Base-by-base conservation (phyloP, 768 basidiomycete species). In the Suillus fuscotomentosus region DNA sequence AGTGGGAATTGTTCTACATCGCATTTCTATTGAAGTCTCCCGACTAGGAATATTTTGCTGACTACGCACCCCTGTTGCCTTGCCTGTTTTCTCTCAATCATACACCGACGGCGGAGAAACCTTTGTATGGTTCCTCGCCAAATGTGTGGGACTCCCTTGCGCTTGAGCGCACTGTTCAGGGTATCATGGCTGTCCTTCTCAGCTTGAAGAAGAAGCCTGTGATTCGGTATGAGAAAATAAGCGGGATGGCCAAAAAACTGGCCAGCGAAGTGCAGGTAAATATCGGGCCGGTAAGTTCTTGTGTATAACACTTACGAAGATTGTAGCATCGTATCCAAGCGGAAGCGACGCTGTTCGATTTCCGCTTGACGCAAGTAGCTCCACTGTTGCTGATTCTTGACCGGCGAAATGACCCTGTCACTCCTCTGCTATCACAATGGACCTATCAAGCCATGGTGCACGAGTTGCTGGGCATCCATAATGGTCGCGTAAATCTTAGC, bases 371-470 rank as follows among this genome's bases (percentile, higher is more conserved):
- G 2, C 93, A 95, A 75, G 88, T 94, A 9, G 85, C 94, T 2
- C 97, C 97, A 8, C 73, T 99, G 51, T 80, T 99, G 41, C 83
- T 99, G 60, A 93, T 99, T 67, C 83, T 99, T 62, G 97, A 99
- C 78, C 86, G 97, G 66, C 83, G 97, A 67, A 98, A 97, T 76
- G 97, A 99, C 72, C 97, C 97, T 3, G 94, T 99, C 6, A 99
- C 97, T 0, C 97, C 97, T 5, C 79, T 99, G 43, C 82, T 99
- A 38, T 94, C 94, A 3, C 97, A 98, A 76, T 99, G 97, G 97
- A 99, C 97, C 31, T 99, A 99, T 78, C 97, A 99, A 75, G 97
- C 97, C 1, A 98, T 99, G 96, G 97, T 99, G 0, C 97, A 99
- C 71, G 97, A 99, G 74, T 81, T 97, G 15, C 78, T 99, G 8